Evolutionary conservation across 257 asterid genomes (phyloP), one percentile per base, ranked within the genome.

Genomic region (Linaria vulgaris): DNA sequence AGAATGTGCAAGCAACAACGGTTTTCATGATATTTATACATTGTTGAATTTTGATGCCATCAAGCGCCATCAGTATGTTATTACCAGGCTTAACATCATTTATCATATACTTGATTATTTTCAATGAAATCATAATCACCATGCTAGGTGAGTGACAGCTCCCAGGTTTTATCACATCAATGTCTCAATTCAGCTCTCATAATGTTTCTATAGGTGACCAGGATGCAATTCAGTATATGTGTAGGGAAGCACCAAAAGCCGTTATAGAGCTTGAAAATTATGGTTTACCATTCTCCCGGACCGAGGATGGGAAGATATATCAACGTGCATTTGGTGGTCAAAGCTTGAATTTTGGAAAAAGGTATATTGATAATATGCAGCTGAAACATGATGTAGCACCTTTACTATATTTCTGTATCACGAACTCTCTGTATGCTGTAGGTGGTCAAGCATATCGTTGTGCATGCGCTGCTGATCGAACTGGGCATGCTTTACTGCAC

Each of bases 291-390:
- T 92, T 92, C 79, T 92, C 99, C 59, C 80, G 96, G 67, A 92
- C 99, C 23, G 99, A 92, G 73, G 97, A 92, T 56, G 99, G 99
- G n/a, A 92, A 79, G 75, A 92, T 92, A 65, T 92, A 92, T 73
- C 99, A 92, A 48, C 96, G 99, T 55, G 99, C 99, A 64, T 92
- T 92, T 81, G 99, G 99, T 77, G 97, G 99, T 64, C 97, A 92
- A 81, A 89, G 97, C 77, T 80, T 89, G 57, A 67, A 92, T 73
- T 89, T 87, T 65, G 99, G 99, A 72, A 92, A n/a, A 92, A 80
- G 99, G 98, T 83, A 69, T 45, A 39, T 46, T 41, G 30, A n/a
- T 27, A 48, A 56, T 51, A 19, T 67, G 59, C 62, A 68, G 50
- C 34, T 7, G 59, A 55, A 21, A 57, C 43, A 41, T 52, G 45